These are phyloP conservation scores for Naumovozyma baii DNA, from an alignment of 805 yeast species.

Conservation along the genomic window DNA sequence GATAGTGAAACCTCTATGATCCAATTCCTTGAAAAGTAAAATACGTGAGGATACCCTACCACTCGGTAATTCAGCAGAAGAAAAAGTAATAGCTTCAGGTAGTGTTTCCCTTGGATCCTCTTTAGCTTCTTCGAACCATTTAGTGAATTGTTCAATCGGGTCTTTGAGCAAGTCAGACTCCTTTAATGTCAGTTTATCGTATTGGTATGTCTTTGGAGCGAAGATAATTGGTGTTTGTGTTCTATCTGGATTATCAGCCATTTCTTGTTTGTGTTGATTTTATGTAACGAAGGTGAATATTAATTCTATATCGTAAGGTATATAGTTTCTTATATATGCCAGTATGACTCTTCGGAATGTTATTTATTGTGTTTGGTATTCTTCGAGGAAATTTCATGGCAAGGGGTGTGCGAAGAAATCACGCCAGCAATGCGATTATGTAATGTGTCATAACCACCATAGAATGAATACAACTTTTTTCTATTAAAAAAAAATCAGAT, in stretches of 20 bases:
- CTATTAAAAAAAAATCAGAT: too few species aligned
- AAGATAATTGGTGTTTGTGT: constrained; percentile 35
- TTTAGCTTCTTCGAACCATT: constrained; percentile 77
- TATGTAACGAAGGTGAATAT: too few species aligned
- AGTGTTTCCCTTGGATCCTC: constrained; percentile 42
- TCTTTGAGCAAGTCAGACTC: constrained; percentile 42
- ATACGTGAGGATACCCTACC: constrained; percentile 85
- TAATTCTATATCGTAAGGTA: too few species aligned
- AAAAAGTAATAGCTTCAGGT: constrained; percentile 79
- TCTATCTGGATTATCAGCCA: constrained; percentile 15
- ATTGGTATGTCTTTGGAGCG: constrained; percentile 86
- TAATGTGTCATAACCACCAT: too few species aligned
- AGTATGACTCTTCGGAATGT: too few species aligned
- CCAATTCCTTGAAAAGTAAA: constrained; percentile 83
- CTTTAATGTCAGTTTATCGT: constrained; percentile 54
- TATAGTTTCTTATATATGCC: too few species aligned
- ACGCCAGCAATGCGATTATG: too few species aligned
- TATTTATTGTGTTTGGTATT: too few species aligned
- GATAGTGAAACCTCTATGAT: constrained; percentile 70
- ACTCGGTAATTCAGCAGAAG: constrained; percentile 79
- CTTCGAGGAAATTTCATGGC: too few species aligned
- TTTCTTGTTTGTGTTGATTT: constrained; percentile 1
- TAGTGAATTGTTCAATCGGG: constrained; percentile 71
- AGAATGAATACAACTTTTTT: too few species aligned
- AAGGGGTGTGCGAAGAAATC: too few species aligned